phyloP scores from a whole-genome alignment of 257 asterid genomes.

The Ilex asprella region DNA sequence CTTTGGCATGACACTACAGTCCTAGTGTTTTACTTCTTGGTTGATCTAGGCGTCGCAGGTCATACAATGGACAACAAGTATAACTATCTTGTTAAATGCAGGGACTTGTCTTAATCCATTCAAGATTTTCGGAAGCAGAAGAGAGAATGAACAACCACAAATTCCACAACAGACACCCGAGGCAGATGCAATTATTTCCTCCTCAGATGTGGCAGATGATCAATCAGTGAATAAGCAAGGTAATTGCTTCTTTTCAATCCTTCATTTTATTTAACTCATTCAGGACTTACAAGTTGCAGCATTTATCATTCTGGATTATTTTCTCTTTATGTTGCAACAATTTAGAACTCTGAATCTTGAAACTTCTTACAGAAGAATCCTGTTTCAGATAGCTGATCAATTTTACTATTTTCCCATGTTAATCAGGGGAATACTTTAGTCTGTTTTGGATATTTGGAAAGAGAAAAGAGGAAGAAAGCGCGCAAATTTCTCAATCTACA shows the following conservation, averaged over 20 bases:
- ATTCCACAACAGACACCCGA: background rate
- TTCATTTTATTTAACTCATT: too few relatives aligned
- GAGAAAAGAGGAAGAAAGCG: background rate
- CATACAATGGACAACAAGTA: too few relatives aligned
- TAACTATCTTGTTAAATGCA: constrained; percentile 8
- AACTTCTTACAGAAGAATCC: too few relatives aligned
- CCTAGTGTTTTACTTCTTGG: too few relatives aligned
- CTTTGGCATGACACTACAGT: too few relatives aligned
- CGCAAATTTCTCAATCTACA: background rate
- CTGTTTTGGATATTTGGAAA: constrained; percentile 15
- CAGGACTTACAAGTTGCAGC: too few relatives aligned
- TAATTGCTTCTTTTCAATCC: background rate
- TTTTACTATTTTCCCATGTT: background rate
- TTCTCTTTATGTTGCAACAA: too few relatives aligned
- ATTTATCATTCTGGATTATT: too few relatives aligned
- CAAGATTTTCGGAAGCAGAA: constrained; percentile 20
- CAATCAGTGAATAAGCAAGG: constrained; percentile 10
- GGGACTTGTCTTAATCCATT: constrained; percentile 40
- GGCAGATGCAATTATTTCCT: background rate
- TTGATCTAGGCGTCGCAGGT: too few relatives aligned
- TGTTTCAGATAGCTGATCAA: too few relatives aligned
- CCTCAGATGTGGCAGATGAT: constrained; percentile 3
- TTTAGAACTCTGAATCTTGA: background rate
- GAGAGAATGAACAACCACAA: background rate
- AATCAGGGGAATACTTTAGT: constrained; percentile 20